Evolutionary conservation across 208 protist genomes (phyloP).

Genomic region (Endotrypanum monterogeii): DNA sequence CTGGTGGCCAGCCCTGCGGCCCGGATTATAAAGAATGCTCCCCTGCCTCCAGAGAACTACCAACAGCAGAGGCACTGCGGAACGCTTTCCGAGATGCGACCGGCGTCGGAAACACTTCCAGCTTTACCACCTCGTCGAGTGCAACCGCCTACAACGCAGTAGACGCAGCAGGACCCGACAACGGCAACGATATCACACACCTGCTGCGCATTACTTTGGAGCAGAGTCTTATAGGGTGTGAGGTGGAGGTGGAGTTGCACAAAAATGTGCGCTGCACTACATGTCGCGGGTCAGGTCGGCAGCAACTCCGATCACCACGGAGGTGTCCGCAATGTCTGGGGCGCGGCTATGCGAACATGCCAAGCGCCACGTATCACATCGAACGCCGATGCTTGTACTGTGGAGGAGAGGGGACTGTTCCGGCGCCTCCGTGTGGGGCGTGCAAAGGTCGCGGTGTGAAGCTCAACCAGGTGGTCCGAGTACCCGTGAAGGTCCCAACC

Average conservation of each 20-base stretch:
- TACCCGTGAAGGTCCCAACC: conserved; percentile 47
- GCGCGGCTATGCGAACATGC: conserved; percentile 59
- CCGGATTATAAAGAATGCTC: background rate
- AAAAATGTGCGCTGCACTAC: conserved; percentile 48
- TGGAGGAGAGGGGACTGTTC: conserved; percentile 64
- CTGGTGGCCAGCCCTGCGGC: background rate
- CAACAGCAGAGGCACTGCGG: conserved; percentile 44
- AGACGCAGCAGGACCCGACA: conserved; percentile 36
- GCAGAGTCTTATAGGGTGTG: conserved; percentile 70
- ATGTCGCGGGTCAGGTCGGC: conserved; percentile 56
- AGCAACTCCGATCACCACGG: conserved; percentile 36
- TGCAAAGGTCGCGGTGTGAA: conserved; percentile 72
- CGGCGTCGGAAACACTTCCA: conserved; percentile 18
- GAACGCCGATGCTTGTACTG: conserved; percentile 83
- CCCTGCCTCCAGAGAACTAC: background rate
- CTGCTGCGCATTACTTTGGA: conserved; percentile 70
- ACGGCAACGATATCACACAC: conserved; percentile 66
- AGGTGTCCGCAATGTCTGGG: conserved; percentile 85
- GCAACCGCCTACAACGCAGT: conserved; percentile 49
- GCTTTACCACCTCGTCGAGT: conserved; percentile 29
- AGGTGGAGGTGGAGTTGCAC: conserved; percentile 42
- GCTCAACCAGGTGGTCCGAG: conserved; percentile 22
- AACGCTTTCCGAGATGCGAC: conserved; percentile 51
- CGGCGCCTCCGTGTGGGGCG: conserved; percentile 51
- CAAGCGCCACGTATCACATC: conserved; percentile 88